Conservation (phyloP, 768 basidiomycete genomes). For the Russula foetens region DNA sequence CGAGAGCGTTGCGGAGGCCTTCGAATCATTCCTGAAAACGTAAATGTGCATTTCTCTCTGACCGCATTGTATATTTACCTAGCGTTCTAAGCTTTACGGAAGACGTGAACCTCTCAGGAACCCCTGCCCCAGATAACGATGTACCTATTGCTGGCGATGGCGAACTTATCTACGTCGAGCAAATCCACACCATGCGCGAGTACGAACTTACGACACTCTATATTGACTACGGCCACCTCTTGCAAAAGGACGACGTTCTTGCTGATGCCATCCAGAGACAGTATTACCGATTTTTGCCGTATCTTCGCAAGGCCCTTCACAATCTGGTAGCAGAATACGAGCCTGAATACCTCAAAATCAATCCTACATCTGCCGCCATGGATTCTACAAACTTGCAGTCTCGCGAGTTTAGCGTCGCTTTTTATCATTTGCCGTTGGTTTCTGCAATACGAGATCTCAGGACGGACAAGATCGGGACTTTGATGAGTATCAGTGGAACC, state of each 20-base stretch:
- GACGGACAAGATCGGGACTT: conserved; percentile 88
- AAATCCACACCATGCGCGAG: conserved; percentile 92
- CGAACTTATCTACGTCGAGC: conserved; percentile 79
- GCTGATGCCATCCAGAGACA: conserved; percentile 90
- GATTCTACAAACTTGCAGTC: conserved; percentile 85
- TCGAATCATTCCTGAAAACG: conserved; percentile 89
- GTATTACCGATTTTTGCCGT: conserved; percentile 96
- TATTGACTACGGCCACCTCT: conserved; percentile 88
- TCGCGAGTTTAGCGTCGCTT: conserved; percentile 91
- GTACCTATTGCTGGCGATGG: conserved; percentile 46
- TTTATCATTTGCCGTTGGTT: conserved; percentile 89
- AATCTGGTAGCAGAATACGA: conserved; percentile 85
- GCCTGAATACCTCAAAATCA: conserved; percentile 92
- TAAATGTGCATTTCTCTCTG: conserved; percentile 26
- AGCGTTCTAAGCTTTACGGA: conserved; percentile 66
- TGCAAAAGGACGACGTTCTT: conserved; percentile 86
- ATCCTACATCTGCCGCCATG: conserved; percentile 79
- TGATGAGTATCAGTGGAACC: conserved; percentile 94
- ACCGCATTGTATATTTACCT: conserved; percentile 3
- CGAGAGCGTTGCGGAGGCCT: conserved; percentile 88
- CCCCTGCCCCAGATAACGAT: conserved; percentile 69
- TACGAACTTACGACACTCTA: conserved; percentile 94
- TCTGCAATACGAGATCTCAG: conserved; percentile 90
- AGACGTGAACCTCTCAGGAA: conserved; percentile 67
- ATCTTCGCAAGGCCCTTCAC: conserved; percentile 83